These are phyloP conservation scores for Ogataea zsoltii DNA, from an alignment of 805 yeast species.

Conservation along the genomic window DNA sequence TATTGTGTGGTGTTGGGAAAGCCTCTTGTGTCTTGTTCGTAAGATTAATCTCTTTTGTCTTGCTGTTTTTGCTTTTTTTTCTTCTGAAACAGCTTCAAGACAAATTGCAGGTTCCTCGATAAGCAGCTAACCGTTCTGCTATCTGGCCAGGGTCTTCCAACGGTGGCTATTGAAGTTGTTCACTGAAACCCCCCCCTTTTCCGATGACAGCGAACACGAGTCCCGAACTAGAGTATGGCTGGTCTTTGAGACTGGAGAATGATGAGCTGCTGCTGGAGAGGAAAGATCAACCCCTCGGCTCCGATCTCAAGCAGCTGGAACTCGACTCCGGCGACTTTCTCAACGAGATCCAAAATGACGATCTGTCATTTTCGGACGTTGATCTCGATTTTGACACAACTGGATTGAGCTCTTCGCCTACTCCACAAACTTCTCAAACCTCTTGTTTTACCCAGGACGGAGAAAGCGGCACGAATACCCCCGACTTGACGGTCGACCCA, in stretches of 20 bases:
- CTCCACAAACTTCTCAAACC: slow-evolving; percentile 19
- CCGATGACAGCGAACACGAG: not conserved
- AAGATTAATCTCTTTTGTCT: not conserved
- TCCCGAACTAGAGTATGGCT: not conserved
- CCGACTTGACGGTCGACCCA: slow-evolving; percentile 18
- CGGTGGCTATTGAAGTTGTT: too few relatives aligned
- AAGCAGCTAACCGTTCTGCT: not conserved
- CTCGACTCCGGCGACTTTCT: slow-evolving; percentile 18
- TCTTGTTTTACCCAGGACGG: slow-evolving; percentile 8
- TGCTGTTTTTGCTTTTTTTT: not conserved
- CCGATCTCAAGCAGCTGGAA: slow-evolving; percentile 16
- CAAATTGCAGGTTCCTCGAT: not conserved
- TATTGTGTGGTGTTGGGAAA: slow-evolving; percentile 1
- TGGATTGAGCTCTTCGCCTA: slow-evolving; percentile 6
- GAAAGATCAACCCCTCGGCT: slow-evolving; percentile 10
- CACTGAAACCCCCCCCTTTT: too few relatives aligned
- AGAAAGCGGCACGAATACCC: slow-evolving; percentile 4
- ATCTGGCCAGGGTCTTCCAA: not conserved
- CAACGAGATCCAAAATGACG: slow-evolving; percentile 18
- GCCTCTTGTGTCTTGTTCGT: slow-evolving; percentile 4
- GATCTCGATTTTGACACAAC: slow-evolving; percentile 17
- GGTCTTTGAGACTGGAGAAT: slow-evolving; percentile 2
- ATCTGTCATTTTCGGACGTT: slow-evolving; percentile 16
- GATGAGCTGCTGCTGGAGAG: slow-evolving; percentile 3
- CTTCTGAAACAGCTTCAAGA: not conserved